Percentiles rank a stretch among this genome's conserved stretches.
Evolutionary conservation across 371 early-diverging fungal species (phyloP).

Genomic region (Mucor sp.): DNA sequence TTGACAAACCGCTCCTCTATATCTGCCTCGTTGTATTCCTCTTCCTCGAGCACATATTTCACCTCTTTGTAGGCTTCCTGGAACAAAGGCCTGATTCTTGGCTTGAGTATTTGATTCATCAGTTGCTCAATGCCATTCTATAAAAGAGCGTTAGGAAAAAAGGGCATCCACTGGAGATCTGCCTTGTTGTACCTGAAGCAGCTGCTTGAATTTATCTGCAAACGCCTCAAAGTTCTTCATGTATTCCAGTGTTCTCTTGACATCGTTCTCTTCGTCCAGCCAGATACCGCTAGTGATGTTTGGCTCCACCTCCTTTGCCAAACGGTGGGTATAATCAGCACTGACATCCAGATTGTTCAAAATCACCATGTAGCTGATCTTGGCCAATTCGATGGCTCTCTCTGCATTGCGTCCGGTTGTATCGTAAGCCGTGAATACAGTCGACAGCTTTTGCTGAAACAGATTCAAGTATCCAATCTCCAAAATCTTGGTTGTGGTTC

Average conservation of each 20-base stretch:
- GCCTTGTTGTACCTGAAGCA: slow-evolving; percentile 57
- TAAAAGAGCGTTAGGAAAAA: not conserved
- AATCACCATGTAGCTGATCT: slow-evolving; percentile 70
- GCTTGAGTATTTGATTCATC: slow-evolving; percentile 76
- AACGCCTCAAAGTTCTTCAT: slow-evolving; percentile 59
- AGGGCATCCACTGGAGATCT: not conserved
- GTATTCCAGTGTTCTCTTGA: slow-evolving; percentile 48
- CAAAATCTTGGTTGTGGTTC: slow-evolving; percentile 58
- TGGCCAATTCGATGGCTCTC: slow-evolving; percentile 47
- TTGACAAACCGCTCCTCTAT: slow-evolving; percentile 77
- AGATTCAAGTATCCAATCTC: slow-evolving; percentile 68
- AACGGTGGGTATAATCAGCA: slow-evolving; percentile 70
- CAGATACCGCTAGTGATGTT: slow-evolving; percentile 52
- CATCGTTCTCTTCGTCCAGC: slow-evolving; percentile 48
- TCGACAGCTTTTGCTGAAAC: slow-evolving; percentile 63
- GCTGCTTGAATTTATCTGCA: slow-evolving; percentile 61
- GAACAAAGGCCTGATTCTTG: slow-evolving; percentile 75
- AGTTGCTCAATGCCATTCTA: slow-evolving; percentile 82
- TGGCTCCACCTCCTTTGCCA: slow-evolving; percentile 64
- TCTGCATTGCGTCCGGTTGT: slow-evolving; percentile 36
- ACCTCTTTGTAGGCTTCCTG: slow-evolving; percentile 83
- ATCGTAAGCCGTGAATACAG: slow-evolving; percentile 56
- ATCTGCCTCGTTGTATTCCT: slow-evolving; percentile 88
- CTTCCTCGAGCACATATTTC: slow-evolving; percentile 87
- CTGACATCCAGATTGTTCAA: slow-evolving; percentile 87